Percentiles rank a stretch among this genome's conserved stretches.
phyloP scores from a whole-genome alignment of 371 early-diverging fungal genomes.

The Dichotomocladium elegans region DNA sequence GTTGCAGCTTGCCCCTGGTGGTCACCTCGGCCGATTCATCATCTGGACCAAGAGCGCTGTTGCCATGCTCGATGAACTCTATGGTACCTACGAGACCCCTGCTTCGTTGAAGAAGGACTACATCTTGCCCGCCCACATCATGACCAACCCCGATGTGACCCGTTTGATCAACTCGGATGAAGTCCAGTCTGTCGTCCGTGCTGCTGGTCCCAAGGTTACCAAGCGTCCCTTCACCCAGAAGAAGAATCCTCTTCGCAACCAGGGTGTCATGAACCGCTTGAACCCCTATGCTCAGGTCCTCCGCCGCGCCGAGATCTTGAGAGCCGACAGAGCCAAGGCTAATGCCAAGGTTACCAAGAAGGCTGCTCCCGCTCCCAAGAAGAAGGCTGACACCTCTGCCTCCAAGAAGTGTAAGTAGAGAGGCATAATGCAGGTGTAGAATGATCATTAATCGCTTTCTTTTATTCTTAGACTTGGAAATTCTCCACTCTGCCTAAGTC shows the following conservation, averaged over 20 bases:
- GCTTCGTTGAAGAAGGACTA: slow-evolving; percentile 94
- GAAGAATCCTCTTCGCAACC: slow-evolving; percentile 98
- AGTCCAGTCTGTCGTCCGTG: slow-evolving; percentile 93
- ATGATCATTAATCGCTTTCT: neutral
- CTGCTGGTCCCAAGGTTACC: slow-evolving; percentile 75
- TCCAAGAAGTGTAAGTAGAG: slow-evolving; percentile 38
- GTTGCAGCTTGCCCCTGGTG: slow-evolving; percentile 99
- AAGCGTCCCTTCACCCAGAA: slow-evolving; percentile 92
- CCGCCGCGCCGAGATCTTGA: slow-evolving; percentile 80
- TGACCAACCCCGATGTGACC: slow-evolving; percentile 93
- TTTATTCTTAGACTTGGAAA: slow-evolving; percentile 39
- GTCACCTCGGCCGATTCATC: slow-evolving; percentile 99
- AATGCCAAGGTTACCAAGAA: slow-evolving; percentile 68
- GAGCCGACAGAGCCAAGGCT: slow-evolving; percentile 56
- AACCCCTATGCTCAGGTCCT: slow-evolving; percentile 95
- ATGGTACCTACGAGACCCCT: slow-evolving; percentile 83
- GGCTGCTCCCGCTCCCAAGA: slow-evolving; percentile 39
- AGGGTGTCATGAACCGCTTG: slow-evolving; percentile 87
- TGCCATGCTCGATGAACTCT: slow-evolving; percentile 92
- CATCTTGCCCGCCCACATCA: slow-evolving; percentile 84
- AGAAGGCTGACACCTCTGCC: slow-evolving; percentile 22
- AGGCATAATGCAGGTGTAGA: neutral
- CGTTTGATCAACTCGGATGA: slow-evolving; percentile 98
- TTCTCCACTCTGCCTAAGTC: slow-evolving; percentile 59
- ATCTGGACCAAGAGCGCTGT: slow-evolving; percentile 99